Evolutionary conservation across 1,139 yeast genomes (phyloP).

Genomic region (Yamadazyma triangularis): DNA sequence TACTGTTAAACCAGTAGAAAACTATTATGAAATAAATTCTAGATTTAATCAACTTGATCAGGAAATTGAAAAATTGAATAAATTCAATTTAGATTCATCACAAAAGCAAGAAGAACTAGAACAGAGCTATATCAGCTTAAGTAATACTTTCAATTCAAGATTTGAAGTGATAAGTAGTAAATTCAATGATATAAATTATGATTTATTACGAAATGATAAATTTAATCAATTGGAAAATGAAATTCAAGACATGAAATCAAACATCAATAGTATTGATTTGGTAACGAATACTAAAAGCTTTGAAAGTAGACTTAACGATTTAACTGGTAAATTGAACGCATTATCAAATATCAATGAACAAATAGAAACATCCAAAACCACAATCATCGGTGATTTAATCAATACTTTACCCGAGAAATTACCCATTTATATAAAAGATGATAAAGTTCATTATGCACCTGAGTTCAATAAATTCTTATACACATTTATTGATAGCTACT

Average conservation of each 20-base stretch:
- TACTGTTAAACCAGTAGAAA: slow-evolving; percentile 5
- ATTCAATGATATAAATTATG: slow-evolving; percentile 13
- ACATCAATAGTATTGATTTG: slow-evolving; percentile 5
- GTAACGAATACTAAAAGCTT: slow-evolving; percentile 11
- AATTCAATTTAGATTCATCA: slow-evolving; percentile 9
- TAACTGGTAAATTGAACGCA: slow-evolving; percentile 14
- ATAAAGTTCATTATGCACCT: slow-evolving; percentile 20
- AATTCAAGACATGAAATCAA: slow-evolving; percentile 7
- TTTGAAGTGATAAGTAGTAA: slow-evolving; percentile 15
- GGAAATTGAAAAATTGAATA: slow-evolving; percentile 15
- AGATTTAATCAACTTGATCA: slow-evolving; percentile 16
- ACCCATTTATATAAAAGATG: slow-evolving; percentile 27
- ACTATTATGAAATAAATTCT: slow-evolving; percentile 14
- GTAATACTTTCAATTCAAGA: slow-evolving; percentile 11
- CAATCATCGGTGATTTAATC: slow-evolving; percentile 19
- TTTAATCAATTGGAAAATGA: slow-evolving; percentile 7
- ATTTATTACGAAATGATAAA: slow-evolving; percentile 7
- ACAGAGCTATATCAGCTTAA: slow-evolving; percentile 13
- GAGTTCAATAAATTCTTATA: slow-evolving; percentile 37
- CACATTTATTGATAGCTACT: slow-evolving; percentile 29
- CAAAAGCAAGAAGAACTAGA: slow-evolving; percentile 7
- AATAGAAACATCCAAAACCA: slow-evolving; percentile 18
- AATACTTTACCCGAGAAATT: slow-evolving; percentile 24
- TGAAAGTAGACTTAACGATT: slow-evolving; percentile 14
- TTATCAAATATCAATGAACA: slow-evolving; percentile 15